phyloP scores from a whole-genome alignment of 2,329 filamentous ascomycete genomes.

The Celoporthe dispersa region DNA sequence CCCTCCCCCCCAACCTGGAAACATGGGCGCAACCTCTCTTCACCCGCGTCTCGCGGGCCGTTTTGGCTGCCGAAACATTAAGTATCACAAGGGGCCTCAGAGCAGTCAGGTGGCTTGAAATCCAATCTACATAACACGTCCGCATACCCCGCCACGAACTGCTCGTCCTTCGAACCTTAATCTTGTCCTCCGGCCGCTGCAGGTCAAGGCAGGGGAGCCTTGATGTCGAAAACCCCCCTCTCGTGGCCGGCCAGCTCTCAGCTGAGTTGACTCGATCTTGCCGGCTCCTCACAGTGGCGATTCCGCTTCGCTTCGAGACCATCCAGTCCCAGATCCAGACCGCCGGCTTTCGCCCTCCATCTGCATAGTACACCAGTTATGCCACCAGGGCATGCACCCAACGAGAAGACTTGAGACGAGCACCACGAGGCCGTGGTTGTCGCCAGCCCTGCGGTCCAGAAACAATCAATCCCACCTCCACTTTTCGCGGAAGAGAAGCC shows the following conservation, averaged over 20 bases:
- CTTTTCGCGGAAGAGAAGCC: neutral
- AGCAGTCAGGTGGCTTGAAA: neutral
- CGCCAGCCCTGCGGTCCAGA: neutral
- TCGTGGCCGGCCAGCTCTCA: neutral
- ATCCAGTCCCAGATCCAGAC: neutral
- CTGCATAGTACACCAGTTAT: neutral
- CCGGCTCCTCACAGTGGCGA: neutral
- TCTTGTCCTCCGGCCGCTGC: neutral
- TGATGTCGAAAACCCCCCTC: neutral
- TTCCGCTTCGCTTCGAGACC: neutral
- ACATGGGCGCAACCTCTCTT: neutral
- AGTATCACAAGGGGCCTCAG: neutral
- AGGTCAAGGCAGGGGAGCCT: neutral
- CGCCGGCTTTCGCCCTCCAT: neutral
- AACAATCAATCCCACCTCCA: conserved; percentile 4
- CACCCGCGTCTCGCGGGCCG: neutral
- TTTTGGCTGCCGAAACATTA: conserved; percentile 4
- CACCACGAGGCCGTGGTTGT: neutral
- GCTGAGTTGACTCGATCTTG: neutral
- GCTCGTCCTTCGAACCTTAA: neutral
- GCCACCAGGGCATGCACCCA: neutral
- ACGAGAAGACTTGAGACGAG: neutral
- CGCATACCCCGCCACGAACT: conserved; percentile 3
- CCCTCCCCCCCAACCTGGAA: neutral
- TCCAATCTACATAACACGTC: conserved; percentile 9